Evolutionary conservation across 2,329 filamentous ascomycete genomes (phyloP).

Genomic region (Fusarium concolor): DNA sequence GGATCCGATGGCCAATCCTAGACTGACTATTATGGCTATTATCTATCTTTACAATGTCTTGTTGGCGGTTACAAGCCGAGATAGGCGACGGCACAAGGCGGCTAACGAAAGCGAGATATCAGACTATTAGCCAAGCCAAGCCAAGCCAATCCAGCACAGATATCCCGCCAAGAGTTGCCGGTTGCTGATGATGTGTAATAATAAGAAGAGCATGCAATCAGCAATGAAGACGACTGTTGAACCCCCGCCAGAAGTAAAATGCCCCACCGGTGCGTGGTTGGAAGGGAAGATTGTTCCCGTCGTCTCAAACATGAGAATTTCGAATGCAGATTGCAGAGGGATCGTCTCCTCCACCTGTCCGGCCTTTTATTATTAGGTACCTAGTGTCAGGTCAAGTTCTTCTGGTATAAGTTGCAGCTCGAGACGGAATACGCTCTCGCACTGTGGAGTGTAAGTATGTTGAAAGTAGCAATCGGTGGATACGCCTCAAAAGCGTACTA

Average conservation of each 20-base stretch:
- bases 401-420: slow-evolving; percentile 7
- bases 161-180: slow-evolving; percentile 14
- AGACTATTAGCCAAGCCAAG: not conserved
- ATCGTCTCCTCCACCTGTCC: slow-evolving; percentile 14
- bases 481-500: not conserved
- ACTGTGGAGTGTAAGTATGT: slow-evolving; percentile 23
- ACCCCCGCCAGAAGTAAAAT: slow-evolving; percentile 5
- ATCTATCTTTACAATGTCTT: not conserved
- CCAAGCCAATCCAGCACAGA: slow-evolving; percentile 6
- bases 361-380: not conserved
- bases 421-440: slow-evolving; percentile 23
- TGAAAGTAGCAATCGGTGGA: no score
- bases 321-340: not conserved
- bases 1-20: not conserved
- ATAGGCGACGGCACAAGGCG: slow-evolving; percentile 2
- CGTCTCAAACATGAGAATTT: no score
- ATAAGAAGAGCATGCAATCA: slow-evolving; percentile 24
- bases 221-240: slow-evolving; percentile 30
- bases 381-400: not conserved
- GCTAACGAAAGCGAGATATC: not conserved
- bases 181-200: slow-evolving; percentile 14
- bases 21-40: not conserved
- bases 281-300: slow-evolving; percentile 5
- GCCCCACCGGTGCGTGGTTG: slow-evolving; percentile 6
- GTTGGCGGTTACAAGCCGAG: not conserved